Evolutionary conservation across 78 protist genomes (phyloP).

Genomic region (Speleostelium caveatum): DNA sequence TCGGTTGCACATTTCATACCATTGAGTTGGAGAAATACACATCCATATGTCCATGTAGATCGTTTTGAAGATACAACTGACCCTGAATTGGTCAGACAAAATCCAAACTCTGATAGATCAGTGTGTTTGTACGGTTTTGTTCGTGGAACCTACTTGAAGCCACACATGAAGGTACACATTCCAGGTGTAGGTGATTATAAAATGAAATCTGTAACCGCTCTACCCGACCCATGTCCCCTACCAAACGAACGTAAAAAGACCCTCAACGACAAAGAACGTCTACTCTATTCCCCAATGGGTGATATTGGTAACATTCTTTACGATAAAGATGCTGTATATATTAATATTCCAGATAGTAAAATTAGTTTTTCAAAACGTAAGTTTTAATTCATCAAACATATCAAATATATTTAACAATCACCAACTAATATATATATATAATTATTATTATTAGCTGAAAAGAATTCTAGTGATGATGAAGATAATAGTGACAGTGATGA

Average conservation of each 20-base stretch:
- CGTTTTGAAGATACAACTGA: conserved; percentile 97
- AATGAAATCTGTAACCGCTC: conserved; percentile 71
- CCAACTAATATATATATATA: not conserved
- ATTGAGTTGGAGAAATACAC: conserved; percentile 95
- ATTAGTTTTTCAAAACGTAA: conserved; percentile 27
- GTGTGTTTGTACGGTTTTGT: conserved; percentile 94
- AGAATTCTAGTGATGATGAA: not conserved
- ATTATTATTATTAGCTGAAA: not conserved
- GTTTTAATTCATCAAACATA: not conserved
- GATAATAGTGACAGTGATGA: not conserved
- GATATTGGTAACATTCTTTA: conserved; percentile 97
- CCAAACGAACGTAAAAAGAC: conserved; percentile 83
- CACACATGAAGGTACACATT: conserved; percentile 92
- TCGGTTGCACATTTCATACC: conserved; percentile 94
- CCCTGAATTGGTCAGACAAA: conserved; percentile 80
- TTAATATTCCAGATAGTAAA: conserved; percentile 84
- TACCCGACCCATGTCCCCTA: conserved; percentile 98
- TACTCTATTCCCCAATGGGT: conserved; percentile 95
- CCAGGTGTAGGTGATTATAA: conserved; percentile 98
- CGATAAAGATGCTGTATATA: conserved; percentile 98
- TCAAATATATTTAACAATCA: not conserved
- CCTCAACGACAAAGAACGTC: conserved; percentile 86
- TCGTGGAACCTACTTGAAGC: conserved; percentile 95
- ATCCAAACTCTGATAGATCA: conserved; percentile 83
- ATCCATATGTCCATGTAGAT: conserved; percentile 97